phyloP scores from a whole-genome alignment of 352 stramenopile genomes.

The Pythium guiyangense region DNA sequence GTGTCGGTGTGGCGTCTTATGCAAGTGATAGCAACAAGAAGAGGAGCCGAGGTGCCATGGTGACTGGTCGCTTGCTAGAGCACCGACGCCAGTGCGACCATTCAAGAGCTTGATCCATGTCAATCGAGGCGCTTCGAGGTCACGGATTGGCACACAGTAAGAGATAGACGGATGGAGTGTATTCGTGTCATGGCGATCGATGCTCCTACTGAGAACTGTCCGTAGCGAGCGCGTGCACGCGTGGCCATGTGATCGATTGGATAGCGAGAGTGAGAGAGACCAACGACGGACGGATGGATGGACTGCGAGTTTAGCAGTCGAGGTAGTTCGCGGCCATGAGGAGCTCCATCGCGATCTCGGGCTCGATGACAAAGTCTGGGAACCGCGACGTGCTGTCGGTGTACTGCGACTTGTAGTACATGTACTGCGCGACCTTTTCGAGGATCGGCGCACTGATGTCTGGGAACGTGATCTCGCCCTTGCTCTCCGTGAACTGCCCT shows the following conservation, averaged over 20 bases:
- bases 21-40: neutral
- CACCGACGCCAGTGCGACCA: neutral
- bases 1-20: neutral
- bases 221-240: too few species aligned
- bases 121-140: neutral
- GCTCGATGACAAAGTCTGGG: conserved; percentile 98
- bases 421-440: conserved; percentile 97
- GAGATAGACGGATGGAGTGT: too few species aligned
- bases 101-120: neutral
- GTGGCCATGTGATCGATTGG: too few species aligned
- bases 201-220: too few species aligned
- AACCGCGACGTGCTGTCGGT: conserved; percentile 92
- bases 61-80: neutral
- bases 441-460: conserved; percentile 95
- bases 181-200: too few species aligned
- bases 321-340: conserved; percentile 98
- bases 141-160: too few species aligned
- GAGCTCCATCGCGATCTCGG: conserved; percentile 96
- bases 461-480: conserved; percentile 96
- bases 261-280: too few species aligned
- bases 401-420: conserved; percentile 98
- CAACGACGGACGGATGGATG: too few species aligned
- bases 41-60: neutral
- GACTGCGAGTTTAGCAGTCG: conserved; percentile 65
- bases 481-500: conserved; percentile 91